These are phyloP conservation scores for Collybia sp. DNA, from an alignment of 768 basidiomycete genomes.

Conservation along the genomic window DNA sequence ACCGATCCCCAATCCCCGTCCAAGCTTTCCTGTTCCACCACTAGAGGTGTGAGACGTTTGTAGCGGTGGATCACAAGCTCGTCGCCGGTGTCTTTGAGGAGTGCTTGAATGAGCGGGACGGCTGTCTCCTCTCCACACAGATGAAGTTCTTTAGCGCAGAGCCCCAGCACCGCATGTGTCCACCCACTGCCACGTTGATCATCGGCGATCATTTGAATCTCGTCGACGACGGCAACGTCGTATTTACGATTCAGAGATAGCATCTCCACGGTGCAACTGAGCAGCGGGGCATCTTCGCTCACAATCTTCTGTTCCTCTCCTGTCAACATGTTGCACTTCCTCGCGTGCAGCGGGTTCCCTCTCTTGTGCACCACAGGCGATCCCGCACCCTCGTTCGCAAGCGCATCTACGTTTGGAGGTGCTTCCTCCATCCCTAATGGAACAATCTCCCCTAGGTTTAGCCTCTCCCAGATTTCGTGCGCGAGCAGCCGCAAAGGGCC, in stretches of 20 bases:
- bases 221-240: constrained; percentile 92
- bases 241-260: constrained; percentile 31
- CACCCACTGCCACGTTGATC: constrained; percentile 73
- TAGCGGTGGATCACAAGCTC: constrained; percentile 78
- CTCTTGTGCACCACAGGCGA: constrained; percentile 22
- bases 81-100: constrained; percentile 80
- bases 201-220: constrained; percentile 95
- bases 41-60: constrained; percentile 82
- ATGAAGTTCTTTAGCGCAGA: constrained; percentile 79
- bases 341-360: constrained; percentile 45
- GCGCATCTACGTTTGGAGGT: constrained; percentile 28
- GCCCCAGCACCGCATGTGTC: constrained; percentile 76
- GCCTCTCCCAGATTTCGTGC: constrained; percentile 88
- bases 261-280: constrained; percentile 97
- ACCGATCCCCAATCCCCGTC: constrained; percentile 56
- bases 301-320: constrained; percentile 87
- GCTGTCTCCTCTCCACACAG: constrained; percentile 95
- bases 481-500: constrained; percentile 92
- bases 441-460: constrained; percentile 87
- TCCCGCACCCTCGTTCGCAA: constrained; percentile 11
- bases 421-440: constrained; percentile 56
- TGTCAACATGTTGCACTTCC: constrained; percentile 82
- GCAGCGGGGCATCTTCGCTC: constrained; percentile 44
- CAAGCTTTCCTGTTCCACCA: constrained; percentile 60
- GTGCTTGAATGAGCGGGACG: constrained; percentile 66